Percentiles rank a stretch among this genome's conserved stretches.
Evolutionary conservation across 1,139 yeast species (phyloP).

Genomic region (Geotrichum bryndzae): DNA sequence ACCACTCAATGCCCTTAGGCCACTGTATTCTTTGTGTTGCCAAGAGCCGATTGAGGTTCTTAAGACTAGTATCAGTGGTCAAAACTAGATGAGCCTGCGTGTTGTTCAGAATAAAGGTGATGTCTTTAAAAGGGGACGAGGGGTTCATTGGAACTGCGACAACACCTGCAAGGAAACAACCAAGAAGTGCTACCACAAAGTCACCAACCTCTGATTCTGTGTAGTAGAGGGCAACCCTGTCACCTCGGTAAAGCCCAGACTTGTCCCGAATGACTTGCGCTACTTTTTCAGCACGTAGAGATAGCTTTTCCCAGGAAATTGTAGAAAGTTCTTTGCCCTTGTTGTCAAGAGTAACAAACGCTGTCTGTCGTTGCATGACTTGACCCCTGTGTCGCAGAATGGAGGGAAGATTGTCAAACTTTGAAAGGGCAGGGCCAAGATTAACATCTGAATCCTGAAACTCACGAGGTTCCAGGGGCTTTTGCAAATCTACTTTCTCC

Average conservation of each 20-base stretch:
- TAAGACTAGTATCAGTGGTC: slow-evolving; percentile 72
- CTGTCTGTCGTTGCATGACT: slow-evolving; percentile 59
- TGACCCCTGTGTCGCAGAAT: slow-evolving; percentile 69
- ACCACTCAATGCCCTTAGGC: slow-evolving; percentile 59
- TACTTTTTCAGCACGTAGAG: slow-evolving; percentile 75
- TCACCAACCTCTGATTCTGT: slow-evolving; percentile 81
- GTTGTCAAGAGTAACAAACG: slow-evolving; percentile 64
- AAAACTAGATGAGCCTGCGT: slow-evolving; percentile 76
- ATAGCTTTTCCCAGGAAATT: slow-evolving; percentile 87
- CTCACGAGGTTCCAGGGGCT: slow-evolving; percentile 41
- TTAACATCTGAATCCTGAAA: slow-evolving; percentile 35
- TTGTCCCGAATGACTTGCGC: slow-evolving; percentile 82
- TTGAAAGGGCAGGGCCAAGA: slow-evolving; percentile 32
- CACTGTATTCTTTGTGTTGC: slow-evolving; percentile 43
- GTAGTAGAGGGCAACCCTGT: slow-evolving; percentile 76
- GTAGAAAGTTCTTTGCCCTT: slow-evolving; percentile 74
- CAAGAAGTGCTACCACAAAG: slow-evolving; percentile 77
- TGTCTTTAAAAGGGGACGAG: slow-evolving; percentile 59
- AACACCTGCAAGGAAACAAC: slow-evolving; percentile 89
- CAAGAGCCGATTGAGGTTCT: slow-evolving; percentile 59
- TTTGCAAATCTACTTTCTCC: slow-evolving; percentile 30
- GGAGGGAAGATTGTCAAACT: slow-evolving; percentile 58
- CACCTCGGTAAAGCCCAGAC: slow-evolving; percentile 67
- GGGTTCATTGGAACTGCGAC: slow-evolving; percentile 91
- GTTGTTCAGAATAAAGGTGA: slow-evolving; percentile 60